Base-by-base conservation (phyloP, 208 protist species). In the Herpetomonas muscarum region DNA sequence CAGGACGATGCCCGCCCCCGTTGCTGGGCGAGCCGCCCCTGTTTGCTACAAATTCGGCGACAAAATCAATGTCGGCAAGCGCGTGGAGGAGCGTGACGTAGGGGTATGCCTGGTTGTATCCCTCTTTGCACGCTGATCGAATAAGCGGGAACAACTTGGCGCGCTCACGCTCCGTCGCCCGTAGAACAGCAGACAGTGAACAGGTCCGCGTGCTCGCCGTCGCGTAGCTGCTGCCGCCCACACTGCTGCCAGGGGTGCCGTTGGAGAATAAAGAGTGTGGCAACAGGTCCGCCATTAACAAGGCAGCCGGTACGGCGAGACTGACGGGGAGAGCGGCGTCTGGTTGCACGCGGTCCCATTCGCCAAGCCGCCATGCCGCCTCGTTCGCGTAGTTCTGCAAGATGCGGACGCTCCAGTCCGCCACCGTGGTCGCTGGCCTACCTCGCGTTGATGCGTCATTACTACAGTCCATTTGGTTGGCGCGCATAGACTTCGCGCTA, bases 381-480 rank as follows among this genome's bases (percentile, higher is more conserved):
- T 95, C 88, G 55, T 91, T 91, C 15, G 88, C 85, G 65, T 91
- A 92, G 31, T 76, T 74, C 45, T 77, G 82, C 34, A 94, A 45
- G 54, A 61, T 70, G 29, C 59, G 69, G 19, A 41, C 57, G 48
- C 44, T 70, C 47, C 45, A 57, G 1, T 32, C 46, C 26, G 59
- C 46, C 25, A 28, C 22, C 10, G 15, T 34, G 12, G 21, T 25
- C 19, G 3, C 13, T 21, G 5, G 5, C 44, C 9, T 17, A 2
- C 19, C 2, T 2, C 25, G 32, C 31, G n/a, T n/a, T n/a, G n/a
- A n/a, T n/a, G n/a, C n/a, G n/a, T n/a, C n/a, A n/a, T n/a, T n/a
- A n/a, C n/a, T n/a, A n/a, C n/a, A n/a, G n/a, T n/a, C n/a, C n/a
- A n/a, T n/a, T n/a, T n/a, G n/a, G n/a, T n/a, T n/a, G n/a, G n/a